These are phyloP conservation scores for Akanthomyces muscarius DNA, from an alignment of 2,329 filamentous ascomycete species.

Conservation along the genomic window DNA sequence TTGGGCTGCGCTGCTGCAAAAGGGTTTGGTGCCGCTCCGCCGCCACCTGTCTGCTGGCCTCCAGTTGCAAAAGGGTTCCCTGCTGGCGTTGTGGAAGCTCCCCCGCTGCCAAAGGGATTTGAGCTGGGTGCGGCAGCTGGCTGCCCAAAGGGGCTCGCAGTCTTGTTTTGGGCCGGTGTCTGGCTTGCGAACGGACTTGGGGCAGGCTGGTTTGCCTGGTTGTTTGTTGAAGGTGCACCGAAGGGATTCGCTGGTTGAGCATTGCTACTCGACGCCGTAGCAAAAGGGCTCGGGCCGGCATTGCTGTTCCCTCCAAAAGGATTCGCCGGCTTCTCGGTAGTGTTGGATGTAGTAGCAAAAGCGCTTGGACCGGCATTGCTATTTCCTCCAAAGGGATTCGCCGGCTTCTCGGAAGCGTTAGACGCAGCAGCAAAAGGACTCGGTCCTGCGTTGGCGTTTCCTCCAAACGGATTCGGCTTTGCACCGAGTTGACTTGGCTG, in stretches of 20 bases:
- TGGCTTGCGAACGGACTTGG: conserved; percentile 16
- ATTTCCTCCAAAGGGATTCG: conserved; percentile 31
- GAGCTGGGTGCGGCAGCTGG: conserved; percentile 11
- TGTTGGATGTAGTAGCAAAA: conserved; percentile 24
- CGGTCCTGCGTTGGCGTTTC: conserved; percentile 20
- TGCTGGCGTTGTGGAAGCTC: conserved; percentile 1
- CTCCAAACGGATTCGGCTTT: conserved; percentile 34
- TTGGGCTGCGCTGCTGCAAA: conserved; percentile 6
- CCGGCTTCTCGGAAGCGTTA: not conserved
- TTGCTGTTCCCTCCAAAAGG: conserved; percentile 28
- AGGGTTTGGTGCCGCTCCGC: conserved; percentile 3
- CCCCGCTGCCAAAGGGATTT: conserved; percentile 4
- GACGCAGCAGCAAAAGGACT: conserved; percentile 30
- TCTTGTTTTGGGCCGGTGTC: conserved; percentile 10
- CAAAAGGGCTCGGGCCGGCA: conserved; percentile 7
- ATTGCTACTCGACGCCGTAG: not conserved
- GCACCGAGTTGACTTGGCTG: conserved; percentile 35
- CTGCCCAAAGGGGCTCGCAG: conserved; percentile 9
- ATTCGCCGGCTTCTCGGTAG: conserved; percentile 21
- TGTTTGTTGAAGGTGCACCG: not conserved
- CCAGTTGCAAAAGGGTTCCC: conserved; percentile 26
- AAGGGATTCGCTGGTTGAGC: conserved; percentile 2
- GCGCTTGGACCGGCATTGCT: not conserved
- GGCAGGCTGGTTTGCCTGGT: not conserved
- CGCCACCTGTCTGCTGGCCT: conserved; percentile 3